These are phyloP conservation scores for Castanopsis chinensis DNA, from an alignment of 306 rosid species.

Conservation along the genomic window DNA sequence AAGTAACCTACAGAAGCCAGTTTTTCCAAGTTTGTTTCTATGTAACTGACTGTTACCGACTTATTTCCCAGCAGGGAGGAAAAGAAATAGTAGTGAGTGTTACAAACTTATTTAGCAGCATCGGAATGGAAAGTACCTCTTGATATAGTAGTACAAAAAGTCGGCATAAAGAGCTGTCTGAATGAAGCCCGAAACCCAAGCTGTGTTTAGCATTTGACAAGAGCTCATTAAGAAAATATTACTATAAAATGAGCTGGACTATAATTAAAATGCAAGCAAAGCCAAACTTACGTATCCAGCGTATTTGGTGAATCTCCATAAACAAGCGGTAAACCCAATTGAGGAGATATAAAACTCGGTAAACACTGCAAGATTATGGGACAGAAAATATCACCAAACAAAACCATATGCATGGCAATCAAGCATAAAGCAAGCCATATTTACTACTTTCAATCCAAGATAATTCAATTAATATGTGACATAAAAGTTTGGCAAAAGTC, in stretches of 20 bases:
- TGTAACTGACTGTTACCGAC: too few species aligned
- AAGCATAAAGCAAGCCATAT: neutral
- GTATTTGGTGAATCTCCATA: conserved; percentile 26
- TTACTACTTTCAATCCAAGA: neutral
- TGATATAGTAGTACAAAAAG: conserved; percentile 38
- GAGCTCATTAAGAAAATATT: neutral
- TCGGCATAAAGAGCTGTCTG: conserved; percentile 47
- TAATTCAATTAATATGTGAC: neutral
- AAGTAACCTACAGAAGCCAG: too few species aligned
- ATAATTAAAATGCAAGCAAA: neutral
- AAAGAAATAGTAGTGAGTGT: neutral
- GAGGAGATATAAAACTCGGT: conserved; percentile 29
- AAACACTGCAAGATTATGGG: conserved; percentile 20
- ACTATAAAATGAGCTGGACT: neutral
- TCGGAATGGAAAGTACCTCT: conserved; percentile 24
- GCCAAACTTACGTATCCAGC: conserved; percentile 31
- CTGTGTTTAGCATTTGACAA: conserved; percentile 17
- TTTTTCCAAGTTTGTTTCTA: neutral
- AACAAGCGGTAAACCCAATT: conserved; percentile 41
- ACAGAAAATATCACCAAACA: neutral
- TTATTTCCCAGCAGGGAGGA: neutral
- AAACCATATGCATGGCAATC: neutral
- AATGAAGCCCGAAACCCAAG: conserved; percentile 45
- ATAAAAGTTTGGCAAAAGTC: neutral
- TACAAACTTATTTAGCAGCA: too few species aligned